Base-by-base conservation (phyloP, 768 basidiomycete genomes). In the Suillus plorans region DNA sequence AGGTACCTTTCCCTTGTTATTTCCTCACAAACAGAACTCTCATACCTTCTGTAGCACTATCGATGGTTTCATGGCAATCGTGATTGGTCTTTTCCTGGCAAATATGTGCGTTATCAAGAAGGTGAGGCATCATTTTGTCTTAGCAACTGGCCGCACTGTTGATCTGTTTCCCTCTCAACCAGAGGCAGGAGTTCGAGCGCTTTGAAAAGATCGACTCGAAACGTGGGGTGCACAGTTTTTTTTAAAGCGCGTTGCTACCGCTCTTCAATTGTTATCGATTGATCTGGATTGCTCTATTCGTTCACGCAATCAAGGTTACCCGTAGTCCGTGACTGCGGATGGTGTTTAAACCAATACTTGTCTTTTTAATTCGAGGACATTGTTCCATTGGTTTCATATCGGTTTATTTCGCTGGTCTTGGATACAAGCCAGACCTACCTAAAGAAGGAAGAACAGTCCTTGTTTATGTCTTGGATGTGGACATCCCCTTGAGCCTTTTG, bases 131-230 rank as follows among this genome's bases (percentile, higher is more conserved):
- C 18, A 10, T 57, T 31, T 0, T 4, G 20, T 31, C n/a, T 12
- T 25, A 44, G 37, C 4, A 41, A 13, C 31, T 53, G 9, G 28
- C 55, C 63, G 8, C 22, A 5, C 13, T 37, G 60, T 64, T 72
- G 37, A 73, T 62, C 28, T 28, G 60, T 41, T 58, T 10, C 57
- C 39, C 25, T 41, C 25, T 41, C 60, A 56, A 65, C 60, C 79
- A 94, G 92, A 85, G 93, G 69, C 80, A 88, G 74, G 89, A 95
- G 77, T 82, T 85, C 63, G 90, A 91, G 69, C 88, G 94, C 42
- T 96, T 97, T 84, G 88, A 86, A 81, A 90, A 84, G 79, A 96
- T 97, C 67, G 94, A 96, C 69, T 86, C 86, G 63, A 97, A 96
- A 79, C 89, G 92, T 68, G 94, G 92, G 67, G 92, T 93, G 59